phyloP scores from a whole-genome alignment of 2,329 filamentous ascomycete species.

The Cadophora luteo-olivacea region DNA sequence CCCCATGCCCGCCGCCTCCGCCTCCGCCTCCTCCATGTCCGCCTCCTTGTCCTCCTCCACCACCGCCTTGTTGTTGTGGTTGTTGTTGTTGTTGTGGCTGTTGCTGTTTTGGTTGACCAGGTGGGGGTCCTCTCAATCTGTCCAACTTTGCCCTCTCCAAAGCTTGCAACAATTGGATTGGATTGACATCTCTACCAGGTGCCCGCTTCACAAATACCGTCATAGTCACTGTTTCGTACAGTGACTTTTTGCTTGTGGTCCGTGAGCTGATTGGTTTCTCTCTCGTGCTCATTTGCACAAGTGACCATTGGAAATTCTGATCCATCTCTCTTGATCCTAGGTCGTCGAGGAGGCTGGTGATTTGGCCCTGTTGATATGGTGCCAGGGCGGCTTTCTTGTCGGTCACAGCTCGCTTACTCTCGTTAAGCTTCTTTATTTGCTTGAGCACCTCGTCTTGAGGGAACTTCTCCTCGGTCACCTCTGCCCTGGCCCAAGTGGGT shows the following conservation, averaged over 20 bases:
- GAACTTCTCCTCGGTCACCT: slow-evolving; percentile 37
- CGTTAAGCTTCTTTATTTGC: slow-evolving; percentile 39
- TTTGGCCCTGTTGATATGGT: slow-evolving; percentile 40
- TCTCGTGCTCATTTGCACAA: slow-evolving; percentile 39
- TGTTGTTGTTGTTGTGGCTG: slow-evolving; percentile 21
- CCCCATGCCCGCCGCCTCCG: slow-evolving; percentile 4
- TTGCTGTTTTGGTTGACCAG: slow-evolving; percentile 23
- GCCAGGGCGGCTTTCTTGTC: slow-evolving; percentile 41
- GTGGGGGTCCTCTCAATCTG: slow-evolving; percentile 25
- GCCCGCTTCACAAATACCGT: slow-evolving; percentile 40
- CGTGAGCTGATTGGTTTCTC: slow-evolving; percentile 16
- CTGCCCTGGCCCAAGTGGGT: slow-evolving; percentile 40
- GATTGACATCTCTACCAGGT: slow-evolving; percentile 31
- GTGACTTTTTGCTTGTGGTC: slow-evolving; percentile 27
- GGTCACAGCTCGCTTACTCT: slow-evolving; percentile 34
- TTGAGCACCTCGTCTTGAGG: slow-evolving; percentile 40
- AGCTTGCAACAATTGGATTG: slow-evolving; percentile 31
- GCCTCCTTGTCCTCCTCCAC: background rate
- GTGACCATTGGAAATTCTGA: slow-evolving; percentile 40
- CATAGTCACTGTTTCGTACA: slow-evolving; percentile 38
- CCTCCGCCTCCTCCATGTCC: background rate
- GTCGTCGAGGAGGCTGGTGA: slow-evolving; percentile 40
- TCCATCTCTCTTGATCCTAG: slow-evolving; percentile 37
- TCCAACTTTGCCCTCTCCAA: slow-evolving; percentile 34
- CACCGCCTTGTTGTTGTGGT: slow-evolving; percentile 19